Evolutionary conservation across 345 rosid genomes (phyloP).

Genomic region (Eucalyptus marginata): DNA sequence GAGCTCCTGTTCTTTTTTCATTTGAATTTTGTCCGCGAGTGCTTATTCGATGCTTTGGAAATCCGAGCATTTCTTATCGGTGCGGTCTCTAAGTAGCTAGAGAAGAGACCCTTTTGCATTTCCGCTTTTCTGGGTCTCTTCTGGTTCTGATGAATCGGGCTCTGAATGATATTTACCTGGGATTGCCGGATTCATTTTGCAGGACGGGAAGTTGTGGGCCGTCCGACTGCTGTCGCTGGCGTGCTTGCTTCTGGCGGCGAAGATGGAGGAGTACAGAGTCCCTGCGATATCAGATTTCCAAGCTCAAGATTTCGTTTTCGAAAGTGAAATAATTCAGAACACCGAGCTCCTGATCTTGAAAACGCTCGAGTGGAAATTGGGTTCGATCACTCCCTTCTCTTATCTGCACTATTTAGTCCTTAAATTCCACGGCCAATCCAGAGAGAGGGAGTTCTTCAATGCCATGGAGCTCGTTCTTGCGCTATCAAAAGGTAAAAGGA

Average conservation of each 20-base stretch:
- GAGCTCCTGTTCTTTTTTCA: not conserved
- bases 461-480: constrained; percentile 37
- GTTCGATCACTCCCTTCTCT: constrained; percentile 55
- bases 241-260: constrained; percentile 75
- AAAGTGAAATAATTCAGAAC: constrained; percentile 37
- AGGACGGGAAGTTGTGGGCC: constrained; percentile 74
- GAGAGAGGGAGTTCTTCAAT: constrained; percentile 20
- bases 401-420: constrained; percentile 46
- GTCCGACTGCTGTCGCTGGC: constrained; percentile 59
- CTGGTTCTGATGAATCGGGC: not conserved
- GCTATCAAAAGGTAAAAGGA: constrained; percentile 37
- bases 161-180: not conserved
- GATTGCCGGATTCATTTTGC: not conserved
- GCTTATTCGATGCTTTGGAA: not conserved
- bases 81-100: not conserved
- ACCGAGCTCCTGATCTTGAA: constrained; percentile 60
- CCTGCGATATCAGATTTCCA: constrained; percentile 52
- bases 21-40: not conserved
- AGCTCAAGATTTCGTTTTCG: constrained; percentile 32
- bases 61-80: not conserved
- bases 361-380: constrained; percentile 76
- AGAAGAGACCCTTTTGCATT: not conserved
- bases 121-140: not conserved
- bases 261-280: constrained; percentile 67
- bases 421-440: constrained; percentile 19